phyloP scores from a whole-genome alignment of 306 rosid genomes.

The Castanopsis chinensis region DNA sequence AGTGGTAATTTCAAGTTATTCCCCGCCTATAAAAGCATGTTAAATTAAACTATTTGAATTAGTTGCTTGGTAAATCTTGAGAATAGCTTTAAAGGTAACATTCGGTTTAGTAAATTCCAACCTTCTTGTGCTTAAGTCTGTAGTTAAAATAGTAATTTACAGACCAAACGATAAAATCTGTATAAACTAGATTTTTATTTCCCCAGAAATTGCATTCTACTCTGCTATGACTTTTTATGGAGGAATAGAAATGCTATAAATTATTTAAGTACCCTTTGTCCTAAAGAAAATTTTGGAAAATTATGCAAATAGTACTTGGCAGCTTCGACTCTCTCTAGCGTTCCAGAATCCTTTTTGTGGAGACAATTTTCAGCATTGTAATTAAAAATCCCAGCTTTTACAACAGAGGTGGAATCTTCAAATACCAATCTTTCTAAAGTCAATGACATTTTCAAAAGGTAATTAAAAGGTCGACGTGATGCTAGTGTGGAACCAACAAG shows the following conservation, averaged over 20 bases:
- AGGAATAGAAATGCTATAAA: too few relatives aligned
- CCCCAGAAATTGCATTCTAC: background rate
- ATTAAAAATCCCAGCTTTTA: slow-evolving; percentile 62
- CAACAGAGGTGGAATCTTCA: slow-evolving; percentile 62
- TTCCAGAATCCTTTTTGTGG: slow-evolving; percentile 58
- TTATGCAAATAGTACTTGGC: slow-evolving; percentile 46
- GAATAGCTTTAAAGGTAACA: too few relatives aligned
- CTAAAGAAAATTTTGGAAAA: background rate
- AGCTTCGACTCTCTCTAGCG: slow-evolving; percentile 70
- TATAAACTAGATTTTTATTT: too few relatives aligned
- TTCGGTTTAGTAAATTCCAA: too few relatives aligned
- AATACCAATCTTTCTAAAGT: slow-evolving; percentile 82
- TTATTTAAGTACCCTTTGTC: background rate
- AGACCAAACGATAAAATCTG: too few relatives aligned
- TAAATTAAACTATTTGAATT: too few relatives aligned
- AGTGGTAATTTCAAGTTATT: too few relatives aligned
- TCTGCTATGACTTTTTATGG: background rate
- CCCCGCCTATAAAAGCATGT: too few relatives aligned
- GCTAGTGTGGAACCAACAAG: slow-evolving; percentile 98
- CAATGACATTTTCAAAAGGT: slow-evolving; percentile 73
- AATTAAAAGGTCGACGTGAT: slow-evolving; percentile 83
- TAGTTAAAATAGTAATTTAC: too few relatives aligned
- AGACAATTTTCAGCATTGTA: slow-evolving; percentile 51
- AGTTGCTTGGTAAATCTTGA: too few relatives aligned
- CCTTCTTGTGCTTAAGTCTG: too few relatives aligned